A percentile compares a stretch with the other conserved stretches of the same genome.
Conservation (phyloP, 2,329 filamentous ascomycete species). For the Pseudogymnoascus verrucosus region DNA sequence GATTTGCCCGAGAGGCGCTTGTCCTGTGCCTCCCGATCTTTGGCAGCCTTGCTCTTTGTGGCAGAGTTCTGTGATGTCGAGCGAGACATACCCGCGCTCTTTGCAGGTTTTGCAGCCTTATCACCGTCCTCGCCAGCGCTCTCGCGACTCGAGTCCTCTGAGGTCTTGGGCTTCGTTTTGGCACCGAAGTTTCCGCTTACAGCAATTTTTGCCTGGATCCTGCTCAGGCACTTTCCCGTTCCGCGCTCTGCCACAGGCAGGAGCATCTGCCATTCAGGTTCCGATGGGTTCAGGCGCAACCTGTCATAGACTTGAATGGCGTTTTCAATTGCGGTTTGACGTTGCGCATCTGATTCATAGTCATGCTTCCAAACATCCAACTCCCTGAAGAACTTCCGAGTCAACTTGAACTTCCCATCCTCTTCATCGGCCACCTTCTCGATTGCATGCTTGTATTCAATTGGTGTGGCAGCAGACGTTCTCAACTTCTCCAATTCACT, state of each 20-base stretch:
- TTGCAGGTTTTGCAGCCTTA: constrained; percentile 22
- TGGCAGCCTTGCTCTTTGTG: constrained; percentile 48
- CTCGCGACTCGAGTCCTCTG: constrained; percentile 39
- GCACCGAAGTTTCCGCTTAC: constrained; percentile 40
- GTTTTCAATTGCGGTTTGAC: constrained; percentile 53
- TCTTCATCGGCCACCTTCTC: constrained; percentile 49
- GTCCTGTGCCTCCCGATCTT: constrained; percentile 45
- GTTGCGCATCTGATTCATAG: constrained; percentile 45
- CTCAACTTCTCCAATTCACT: constrained; percentile 44
- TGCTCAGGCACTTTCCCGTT: constrained; percentile 53
- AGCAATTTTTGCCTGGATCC: constrained; percentile 50
- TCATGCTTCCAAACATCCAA: constrained; percentile 56
- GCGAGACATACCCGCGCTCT: constrained; percentile 38
- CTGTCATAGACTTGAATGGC: constrained; percentile 53
- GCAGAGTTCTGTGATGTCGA: constrained; percentile 44
- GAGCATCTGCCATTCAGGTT: constrained; percentile 55
- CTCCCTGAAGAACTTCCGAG: constrained; percentile 53
- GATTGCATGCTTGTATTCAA: constrained; percentile 47
- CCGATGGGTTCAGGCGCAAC: constrained; percentile 45
- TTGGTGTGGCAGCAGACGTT: constrained; percentile 36
- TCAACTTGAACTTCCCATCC: constrained; percentile 46
- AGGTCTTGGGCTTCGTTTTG: constrained; percentile 34
- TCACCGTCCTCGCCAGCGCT: constrained; percentile 38
- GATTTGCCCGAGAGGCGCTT: constrained; percentile 38
- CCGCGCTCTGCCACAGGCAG: constrained; percentile 50